Base-by-base conservation (phyloP, 805 yeast species). In the Starmerella geochares region DNA sequence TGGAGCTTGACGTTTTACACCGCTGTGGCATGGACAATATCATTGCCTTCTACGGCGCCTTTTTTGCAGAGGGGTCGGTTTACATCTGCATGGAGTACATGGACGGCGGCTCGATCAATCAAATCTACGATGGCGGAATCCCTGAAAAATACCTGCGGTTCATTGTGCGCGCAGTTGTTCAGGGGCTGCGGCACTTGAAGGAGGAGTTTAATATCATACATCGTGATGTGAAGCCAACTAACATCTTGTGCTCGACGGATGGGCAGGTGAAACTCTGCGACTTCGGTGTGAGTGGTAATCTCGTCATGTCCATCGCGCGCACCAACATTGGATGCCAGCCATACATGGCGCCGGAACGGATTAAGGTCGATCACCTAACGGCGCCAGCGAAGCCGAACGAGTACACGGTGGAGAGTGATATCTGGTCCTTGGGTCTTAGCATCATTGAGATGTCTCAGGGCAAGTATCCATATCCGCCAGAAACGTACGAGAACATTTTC, bases 341-440 rank as follows among this genome's bases (percentile, higher is more conserved):
- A 1, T 90, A 90, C 66, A 92, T 92, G 97, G 97, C 97, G 1
- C 98, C 98, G 1, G 98, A 90, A 64, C 76, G 98, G 62, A 92
- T 92, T 58, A 56, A 58, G 51, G 58, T 57, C 16, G 56, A 53
- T 42, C 55, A 55, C n/a, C 57, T 59, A 32, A 51, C 55, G 33
- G 55, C 57, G 25, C 54, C 54, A 6, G 46, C 42, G 27, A 41
- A 51, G 46, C 51, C 49, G n/a, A 31, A 44, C 42, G 38, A 92
- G 0, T 90, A 90, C 66, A 80, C 96, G 1, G 95, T 87, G 3
- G 96, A 90, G 62, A 81, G 94, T 9, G 98, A 90, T 67, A 79
- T 90, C 53, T 90, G 98, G 98, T 86, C 96, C 0, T 67, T 90
- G 39, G 98, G 97, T 0, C 71, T 90, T 50, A 78, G 88, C 17